These are phyloP conservation scores for Chaetomiaceae sp. DNA, from an alignment of 2,329 filamentous ascomycete genomes.

Conservation along the genomic window DNA sequence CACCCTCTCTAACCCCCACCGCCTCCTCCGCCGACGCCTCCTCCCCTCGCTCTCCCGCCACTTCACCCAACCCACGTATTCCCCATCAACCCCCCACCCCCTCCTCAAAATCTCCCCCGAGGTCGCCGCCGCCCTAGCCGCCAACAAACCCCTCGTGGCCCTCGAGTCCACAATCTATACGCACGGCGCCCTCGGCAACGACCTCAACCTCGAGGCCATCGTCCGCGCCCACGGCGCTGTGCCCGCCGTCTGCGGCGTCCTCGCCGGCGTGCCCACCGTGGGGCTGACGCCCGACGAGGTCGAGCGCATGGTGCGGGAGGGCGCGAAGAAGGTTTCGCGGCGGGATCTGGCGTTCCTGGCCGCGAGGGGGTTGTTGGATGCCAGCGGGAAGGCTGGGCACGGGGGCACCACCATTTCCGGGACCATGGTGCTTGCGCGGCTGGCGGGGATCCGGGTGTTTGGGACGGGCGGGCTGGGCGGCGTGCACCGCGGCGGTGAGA, in stretches of 20 bases:
- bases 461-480: constrained; percentile 92
- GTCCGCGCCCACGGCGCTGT: constrained; percentile 77
- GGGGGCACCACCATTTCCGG: constrained; percentile 92
- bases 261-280: constrained; percentile 77
- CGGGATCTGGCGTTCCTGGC: constrained; percentile 80
- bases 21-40: neutral
- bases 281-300: constrained; percentile 72
- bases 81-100: constrained; percentile 16
- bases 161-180: constrained; percentile 97
- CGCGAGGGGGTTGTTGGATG: constrained; percentile 57
- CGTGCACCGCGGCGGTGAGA: constrained; percentile 84
- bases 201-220: constrained; percentile 67
- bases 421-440: constrained; percentile 82
- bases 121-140: constrained; percentile 69
- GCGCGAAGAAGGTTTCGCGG: constrained; percentile 78
- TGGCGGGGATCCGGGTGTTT: constrained; percentile 88
- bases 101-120: constrained; percentile 75
- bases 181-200: constrained; percentile 77
- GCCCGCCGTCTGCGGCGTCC: constrained; percentile 84
- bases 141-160: constrained; percentile 79
- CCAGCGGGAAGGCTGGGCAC: constrained; percentile 62
- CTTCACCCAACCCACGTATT: constrained; percentile 18
- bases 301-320: constrained; percentile 64
- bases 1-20: neutral
- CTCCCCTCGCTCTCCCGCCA: neutral